Percentiles rank a stretch among this genome's conserved stretches.
These are phyloP conservation scores for Cladophialophora carrionii DNA, from an alignment of 2,329 filamentous ascomycete genomes.

Conservation along the genomic window DNA sequence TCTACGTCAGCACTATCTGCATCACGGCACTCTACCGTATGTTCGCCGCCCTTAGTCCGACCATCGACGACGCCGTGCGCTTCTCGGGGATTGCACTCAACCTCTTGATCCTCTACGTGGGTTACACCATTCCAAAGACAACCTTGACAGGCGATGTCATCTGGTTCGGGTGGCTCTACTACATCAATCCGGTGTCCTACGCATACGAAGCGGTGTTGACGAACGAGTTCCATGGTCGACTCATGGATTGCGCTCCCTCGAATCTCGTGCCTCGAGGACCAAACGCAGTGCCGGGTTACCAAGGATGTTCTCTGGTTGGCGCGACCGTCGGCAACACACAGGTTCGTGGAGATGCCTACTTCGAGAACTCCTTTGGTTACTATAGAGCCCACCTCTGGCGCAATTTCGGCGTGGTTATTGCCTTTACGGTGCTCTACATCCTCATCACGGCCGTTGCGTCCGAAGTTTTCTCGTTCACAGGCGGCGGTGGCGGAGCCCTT, in stretches of 20 bases:
- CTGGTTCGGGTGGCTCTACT: conserved; percentile 68
- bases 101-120: conserved; percentile 65
- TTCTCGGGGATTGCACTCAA: conserved; percentile 67
- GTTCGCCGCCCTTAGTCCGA: conserved; percentile 65
- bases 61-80: conserved; percentile 68
- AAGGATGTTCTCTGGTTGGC: conserved; percentile 67
- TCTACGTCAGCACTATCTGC: conserved; percentile 65
- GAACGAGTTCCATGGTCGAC: conserved; percentile 64
- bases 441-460: conserved; percentile 70
- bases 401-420: conserved; percentile 77
- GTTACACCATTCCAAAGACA: conserved; percentile 70
- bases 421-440: conserved; percentile 75
- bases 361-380: conserved; percentile 56
- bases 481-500: conserved; percentile 66
- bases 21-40: conserved; percentile 68
- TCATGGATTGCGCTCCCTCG: conserved; percentile 61
- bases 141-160: conserved; percentile 62
- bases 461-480: conserved; percentile 61
- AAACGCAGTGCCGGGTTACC: conserved; percentile 58
- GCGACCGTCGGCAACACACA: conserved; percentile 55
- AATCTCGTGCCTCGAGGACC: conserved; percentile 66
- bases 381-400: conserved; percentile 65
- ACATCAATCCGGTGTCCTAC: conserved; percentile 60
- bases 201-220: conserved; percentile 68
- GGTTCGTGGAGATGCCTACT: conserved; percentile 60